A percentile compares a stretch with the other conserved stretches of the same genome.
Evolutionary conservation across 2,329 filamentous ascomycete species (phyloP).

Genomic region (Akanthomyces dipterigenus): DNA sequence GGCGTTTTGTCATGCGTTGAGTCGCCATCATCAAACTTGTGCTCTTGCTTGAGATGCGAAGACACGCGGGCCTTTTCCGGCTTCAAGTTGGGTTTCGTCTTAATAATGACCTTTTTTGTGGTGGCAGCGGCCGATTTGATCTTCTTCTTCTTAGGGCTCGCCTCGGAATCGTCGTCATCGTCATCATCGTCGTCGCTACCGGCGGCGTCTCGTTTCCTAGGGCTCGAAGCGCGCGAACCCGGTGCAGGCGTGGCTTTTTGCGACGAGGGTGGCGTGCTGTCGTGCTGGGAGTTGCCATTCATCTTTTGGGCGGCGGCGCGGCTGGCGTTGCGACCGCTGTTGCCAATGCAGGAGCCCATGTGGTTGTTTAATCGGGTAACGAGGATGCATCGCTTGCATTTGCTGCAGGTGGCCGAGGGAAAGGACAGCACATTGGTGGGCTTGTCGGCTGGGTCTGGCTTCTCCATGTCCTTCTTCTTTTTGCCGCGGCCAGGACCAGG

Average conservation of each 20-base stretch:
- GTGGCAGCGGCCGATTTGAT: conserved; percentile 36
- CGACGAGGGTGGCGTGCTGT: conserved; percentile 54
- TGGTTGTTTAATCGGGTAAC: conserved; percentile 61
- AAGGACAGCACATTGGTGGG: conserved; percentile 57
- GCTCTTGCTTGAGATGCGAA: conserved; percentile 45
- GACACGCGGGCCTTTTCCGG: conserved; percentile 50
- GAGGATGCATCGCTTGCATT: conserved; percentile 59
- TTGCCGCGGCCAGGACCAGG: conserved; percentile 64
- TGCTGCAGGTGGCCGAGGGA: conserved; percentile 59
- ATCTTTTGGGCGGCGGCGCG: conserved; percentile 57
- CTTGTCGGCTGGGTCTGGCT: conserved; percentile 48
- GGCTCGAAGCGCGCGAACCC: conserved; percentile 46
- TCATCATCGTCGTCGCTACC: conserved; percentile 41
- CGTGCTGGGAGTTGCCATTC: conserved; percentile 48
- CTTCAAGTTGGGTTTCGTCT: conserved; percentile 43
- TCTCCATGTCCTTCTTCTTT: conserved; percentile 72
- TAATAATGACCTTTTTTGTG: conserved; percentile 50
- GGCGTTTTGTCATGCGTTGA: conserved; percentile 22
- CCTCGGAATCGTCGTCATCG: conserved; percentile 47
- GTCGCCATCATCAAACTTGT: conserved; percentile 29
- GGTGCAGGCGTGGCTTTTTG: conserved; percentile 56
- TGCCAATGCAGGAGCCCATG: conserved; percentile 62
- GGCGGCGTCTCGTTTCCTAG: conserved; percentile 46
- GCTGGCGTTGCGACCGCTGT: conserved; percentile 56
- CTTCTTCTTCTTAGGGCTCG: conserved; percentile 53